phyloP scores from a whole-genome alignment of 352 stramenopile species.

The Pythium oligandrum region DNA sequence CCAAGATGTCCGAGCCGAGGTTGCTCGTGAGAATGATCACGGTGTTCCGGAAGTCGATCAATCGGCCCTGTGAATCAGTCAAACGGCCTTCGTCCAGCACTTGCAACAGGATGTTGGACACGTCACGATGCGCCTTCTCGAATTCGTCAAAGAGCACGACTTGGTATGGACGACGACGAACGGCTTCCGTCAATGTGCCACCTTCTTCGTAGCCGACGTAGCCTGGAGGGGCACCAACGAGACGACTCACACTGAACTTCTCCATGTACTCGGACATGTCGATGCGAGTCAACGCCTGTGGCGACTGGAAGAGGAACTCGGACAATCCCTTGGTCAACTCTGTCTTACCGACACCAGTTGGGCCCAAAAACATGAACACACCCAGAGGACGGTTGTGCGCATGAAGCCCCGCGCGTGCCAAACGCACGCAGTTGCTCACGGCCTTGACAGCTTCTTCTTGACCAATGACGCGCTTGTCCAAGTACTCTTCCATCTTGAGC shows the following conservation, averaged over 20 bases:
- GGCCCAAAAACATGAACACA: conserved; percentile 94
- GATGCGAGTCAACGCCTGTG: conserved; percentile 93
- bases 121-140: conserved; percentile 96
- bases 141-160: conserved; percentile 98
- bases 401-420: conserved; percentile 92
- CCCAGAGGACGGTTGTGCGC: conserved; percentile 94
- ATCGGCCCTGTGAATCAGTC: conserved; percentile 93
- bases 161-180: conserved; percentile 92
- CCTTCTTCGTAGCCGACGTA: conserved; percentile 95
- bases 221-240: conserved; percentile 90
- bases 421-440: conserved; percentile 88
- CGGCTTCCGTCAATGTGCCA: conserved; percentile 94
- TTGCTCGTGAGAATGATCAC: conserved; percentile 98
- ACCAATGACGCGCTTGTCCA: conserved; percentile 90
- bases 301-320: conserved; percentile 95
- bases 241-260: conserved; percentile 91
- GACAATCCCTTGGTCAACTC: conserved; percentile 95
- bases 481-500: conserved; percentile 90
- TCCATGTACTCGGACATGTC: conserved; percentile 99
- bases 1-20: conserved; percentile 90
- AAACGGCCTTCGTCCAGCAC: conserved; percentile 84
- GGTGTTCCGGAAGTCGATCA: conserved; percentile 97
- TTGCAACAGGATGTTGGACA: conserved; percentile 97
- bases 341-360: conserved; percentile 94
- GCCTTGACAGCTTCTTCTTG: conserved; percentile 89